Percentiles rank a stretch among this genome's conserved stretches.
Evolutionary conservation across 192 early-diverging fungal genomes (phyloP).

Genomic region (Umbelopsis ramanniana): DNA sequence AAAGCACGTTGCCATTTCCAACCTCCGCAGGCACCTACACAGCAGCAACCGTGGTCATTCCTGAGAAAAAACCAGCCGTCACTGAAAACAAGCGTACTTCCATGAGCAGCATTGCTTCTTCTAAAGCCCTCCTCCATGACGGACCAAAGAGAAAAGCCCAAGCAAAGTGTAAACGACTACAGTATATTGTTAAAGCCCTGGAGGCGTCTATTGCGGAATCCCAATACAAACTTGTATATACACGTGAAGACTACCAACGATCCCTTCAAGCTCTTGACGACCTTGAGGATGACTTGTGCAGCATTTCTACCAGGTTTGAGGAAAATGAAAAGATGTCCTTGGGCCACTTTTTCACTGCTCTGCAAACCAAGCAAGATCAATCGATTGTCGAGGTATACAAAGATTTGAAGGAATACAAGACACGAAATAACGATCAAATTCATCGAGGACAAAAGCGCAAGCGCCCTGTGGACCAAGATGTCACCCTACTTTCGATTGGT

Average conservation of each 20-base stretch:
- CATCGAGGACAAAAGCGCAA: neutral
- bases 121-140: neutral
- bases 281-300: constrained; percentile 21
- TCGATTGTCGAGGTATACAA: constrained; percentile 13
- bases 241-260: constrained; percentile 28
- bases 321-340: constrained; percentile 22
- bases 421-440: neutral
- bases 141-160: constrained; percentile 11
- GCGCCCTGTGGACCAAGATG: neutral
- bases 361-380: constrained; percentile 12
- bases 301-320: constrained; percentile 23
- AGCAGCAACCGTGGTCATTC: neutral
- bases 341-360: neutral
- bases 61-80: neutral
- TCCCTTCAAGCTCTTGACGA: constrained; percentile 32
- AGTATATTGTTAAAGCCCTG: constrained; percentile 1
- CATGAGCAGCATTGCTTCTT: constrained; percentile 4
- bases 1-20: neutral
- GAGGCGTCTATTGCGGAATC: constrained; percentile 7
- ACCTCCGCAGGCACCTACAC: neutral
- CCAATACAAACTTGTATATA: constrained; percentile 16
- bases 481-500: neutral
- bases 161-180: constrained; percentile 10
- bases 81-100: neutral
- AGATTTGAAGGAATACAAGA: constrained; percentile 18